Conservation (phyloP, 345 rosid genomes). For the Ceriops zippeliana region DNA sequence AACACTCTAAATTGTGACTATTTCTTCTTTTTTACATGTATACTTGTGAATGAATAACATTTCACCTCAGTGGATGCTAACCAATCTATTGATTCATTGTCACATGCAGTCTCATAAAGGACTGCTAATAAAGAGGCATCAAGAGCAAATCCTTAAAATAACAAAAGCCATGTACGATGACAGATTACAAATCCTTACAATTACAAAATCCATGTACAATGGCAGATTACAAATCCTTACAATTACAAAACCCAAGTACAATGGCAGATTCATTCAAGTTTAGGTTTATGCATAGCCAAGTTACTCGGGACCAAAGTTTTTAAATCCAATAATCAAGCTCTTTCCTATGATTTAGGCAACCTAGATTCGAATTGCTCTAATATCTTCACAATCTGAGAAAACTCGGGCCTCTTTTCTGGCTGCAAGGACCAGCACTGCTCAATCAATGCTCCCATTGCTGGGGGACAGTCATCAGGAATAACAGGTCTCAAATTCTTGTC, state of each 20-base stretch:
- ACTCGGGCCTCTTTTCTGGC: slow-evolving; percentile 89
- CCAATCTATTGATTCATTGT: no score
- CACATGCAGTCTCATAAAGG: no score
- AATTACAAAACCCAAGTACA: slow-evolving; percentile 38
- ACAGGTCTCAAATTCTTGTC: slow-evolving; percentile 87
- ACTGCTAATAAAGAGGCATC: slow-evolving; percentile 22
- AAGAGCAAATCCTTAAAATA: not conserved
- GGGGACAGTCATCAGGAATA: slow-evolving; percentile 68
- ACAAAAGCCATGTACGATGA: no score
- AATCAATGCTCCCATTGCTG: slow-evolving; percentile 70
- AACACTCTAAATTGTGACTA: slow-evolving; percentile 13
- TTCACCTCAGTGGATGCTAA: slow-evolving; percentile 1
- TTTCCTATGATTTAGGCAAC: slow-evolving; percentile 71
- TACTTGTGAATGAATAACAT: not conserved
- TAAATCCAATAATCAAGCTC: slow-evolving; percentile 76
- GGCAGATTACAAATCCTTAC: slow-evolving; percentile 21
- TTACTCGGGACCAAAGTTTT: slow-evolving; percentile 57
- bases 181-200: no score
- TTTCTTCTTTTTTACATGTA: slow-evolving; percentile 7
- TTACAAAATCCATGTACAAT: no score
- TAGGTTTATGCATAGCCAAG: slow-evolving; percentile 54
- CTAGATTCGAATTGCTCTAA: slow-evolving; percentile 62
- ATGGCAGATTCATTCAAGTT: slow-evolving; percentile 42
- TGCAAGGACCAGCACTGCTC: slow-evolving; percentile 90
- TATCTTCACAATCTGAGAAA: slow-evolving; percentile 88